Evolutionary conservation across 257 asterid species (phyloP), one percentile per base, ranked within the genome.

Genomic region (Lithospermum erythrorhizon): DNA sequence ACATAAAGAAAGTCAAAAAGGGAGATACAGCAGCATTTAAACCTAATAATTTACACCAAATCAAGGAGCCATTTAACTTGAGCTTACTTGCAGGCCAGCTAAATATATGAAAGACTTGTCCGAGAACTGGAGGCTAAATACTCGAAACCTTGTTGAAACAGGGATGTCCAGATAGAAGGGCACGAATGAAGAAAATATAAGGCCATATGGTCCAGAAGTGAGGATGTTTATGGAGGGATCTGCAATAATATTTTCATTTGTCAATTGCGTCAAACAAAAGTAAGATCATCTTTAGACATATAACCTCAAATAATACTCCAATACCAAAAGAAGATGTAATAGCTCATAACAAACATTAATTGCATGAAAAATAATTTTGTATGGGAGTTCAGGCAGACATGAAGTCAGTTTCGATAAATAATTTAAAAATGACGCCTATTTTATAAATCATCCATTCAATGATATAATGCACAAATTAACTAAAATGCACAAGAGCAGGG

Each of bases 111-210:
- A 89, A 23, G 93, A 74, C 88, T 93, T 93, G 88, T 93, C 97
- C 7, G 99, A 93, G 80, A 93, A 93, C 74, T 81, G 89, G 74
- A 89, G 75, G 66, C 77, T 70, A 47, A 82, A 72, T 55, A 82
- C 82, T 21, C 87, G 99, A 72, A 87, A 89, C 69, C 87, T 84
- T 21, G 97, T 89, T 55, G 99, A 83, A 64, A 89, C 82, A 16
- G 97, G 99, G 66, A 93, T 93, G 83, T 93, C 95, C 62, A 89
- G 90, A 75, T 65, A 89, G 81, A 93, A 93, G 56, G 99, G 99
- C 55, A 93, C 86, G 64, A 93, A 89, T 51, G 94, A 89, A 65
- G 96, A 76, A 75, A 93, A 87, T 68, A 89, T 76, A 45, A 86
- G 87, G 65, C 91, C 94, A 66, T 89, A 89, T 60, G 99, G 97